phyloP scores from a whole-genome alignment of 495 filamentous ascomycete species.

The Cercophora sp. region DNA sequence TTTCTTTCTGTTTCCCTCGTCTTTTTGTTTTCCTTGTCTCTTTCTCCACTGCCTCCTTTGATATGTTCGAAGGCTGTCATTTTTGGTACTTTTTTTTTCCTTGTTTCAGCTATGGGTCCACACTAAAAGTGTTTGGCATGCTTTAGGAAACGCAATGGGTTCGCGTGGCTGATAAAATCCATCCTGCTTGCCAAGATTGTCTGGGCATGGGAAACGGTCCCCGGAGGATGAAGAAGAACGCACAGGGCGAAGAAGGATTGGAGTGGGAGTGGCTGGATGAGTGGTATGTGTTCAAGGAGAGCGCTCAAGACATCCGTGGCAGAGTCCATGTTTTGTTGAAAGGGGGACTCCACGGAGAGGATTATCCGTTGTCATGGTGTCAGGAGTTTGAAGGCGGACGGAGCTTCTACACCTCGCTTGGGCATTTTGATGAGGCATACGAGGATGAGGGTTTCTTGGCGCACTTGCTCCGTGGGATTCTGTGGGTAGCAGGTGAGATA shows the following conservation, averaged over 20 bases:
- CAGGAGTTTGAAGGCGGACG: constrained; percentile 34
- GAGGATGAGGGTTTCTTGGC: constrained; percentile 30
- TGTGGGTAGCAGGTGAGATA: constrained; percentile 32
- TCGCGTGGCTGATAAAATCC: constrained; percentile 17
- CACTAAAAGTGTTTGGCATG: too few relatives aligned
- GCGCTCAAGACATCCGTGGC: constrained; percentile 14
- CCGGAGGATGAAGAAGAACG: not conserved
- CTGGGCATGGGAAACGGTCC: constrained; percentile 12
- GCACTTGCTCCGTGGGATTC: constrained; percentile 28
- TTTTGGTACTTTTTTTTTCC: too few relatives aligned
- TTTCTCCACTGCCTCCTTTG: too few relatives aligned
- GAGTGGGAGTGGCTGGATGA: constrained; percentile 35
- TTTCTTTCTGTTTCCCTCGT: too few relatives aligned
- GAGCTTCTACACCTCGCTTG: constrained; percentile 36
- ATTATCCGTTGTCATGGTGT: constrained; percentile 36
- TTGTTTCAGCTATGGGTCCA: too few relatives aligned
- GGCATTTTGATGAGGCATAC: constrained; percentile 40
- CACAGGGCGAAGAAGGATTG: not conserved
- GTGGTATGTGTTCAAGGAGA: constrained; percentile 38
- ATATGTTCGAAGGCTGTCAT: too few relatives aligned
- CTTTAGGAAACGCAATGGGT: constrained; percentile 24
- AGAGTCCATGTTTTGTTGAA: constrained; percentile 28
- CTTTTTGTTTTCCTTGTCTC: too few relatives aligned
- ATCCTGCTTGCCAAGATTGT: constrained; percentile 23
- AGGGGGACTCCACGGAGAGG: constrained; percentile 28